Base-by-base conservation (phyloP, 371 early-diverging fungal species). In the Mucor piriformis region DNA sequence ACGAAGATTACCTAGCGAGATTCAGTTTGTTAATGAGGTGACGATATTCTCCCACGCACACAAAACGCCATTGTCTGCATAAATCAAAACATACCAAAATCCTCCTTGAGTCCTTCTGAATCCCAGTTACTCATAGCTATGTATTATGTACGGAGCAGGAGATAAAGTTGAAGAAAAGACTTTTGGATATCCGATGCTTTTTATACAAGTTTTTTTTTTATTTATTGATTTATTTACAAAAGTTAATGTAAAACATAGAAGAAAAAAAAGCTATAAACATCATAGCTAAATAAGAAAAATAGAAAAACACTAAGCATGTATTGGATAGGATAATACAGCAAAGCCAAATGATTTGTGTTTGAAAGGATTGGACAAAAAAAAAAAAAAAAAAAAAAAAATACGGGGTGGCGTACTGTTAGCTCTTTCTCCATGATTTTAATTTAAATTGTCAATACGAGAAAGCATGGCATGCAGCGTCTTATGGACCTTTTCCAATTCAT, bases 401-500 rank as follows among this genome's bases (percentile, higher is more conserved):
- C 3, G 15, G 3, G 6, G n/a, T 42, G 43, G 10, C 20, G n/a
- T n/a, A 42, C 4, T n/a, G 6, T 6, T 20, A 8, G 7, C 5
- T 24, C 24, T 46, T 10, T 24, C 24, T 46, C 18, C 21, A 46
- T 24, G 20, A 24, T 46, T 21, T 24, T 23, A 24, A 10, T 23
- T 46, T 46, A 46, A n/a, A 21, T 46, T 10, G 46, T 67, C 70
- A 38, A 67, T 61, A 38, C 72, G 72, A 43, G 60, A 40, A 7
- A 72, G 64, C 72, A 75, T 66, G 16, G 48, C 34, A 33, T 60
- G 63, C 12, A 75, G 61, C 13, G 63, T 75, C 3, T 54, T 56
- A 25, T 75, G 76, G 18, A 75, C 61, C 43, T 61, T 66, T 61
- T 69, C 67, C 10, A 75, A 49, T 33, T 69, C 77, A 44, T 69